Conservation (phyloP, 352 stramenopile genomes). For the Halophytophthora polymorphica region DNA sequence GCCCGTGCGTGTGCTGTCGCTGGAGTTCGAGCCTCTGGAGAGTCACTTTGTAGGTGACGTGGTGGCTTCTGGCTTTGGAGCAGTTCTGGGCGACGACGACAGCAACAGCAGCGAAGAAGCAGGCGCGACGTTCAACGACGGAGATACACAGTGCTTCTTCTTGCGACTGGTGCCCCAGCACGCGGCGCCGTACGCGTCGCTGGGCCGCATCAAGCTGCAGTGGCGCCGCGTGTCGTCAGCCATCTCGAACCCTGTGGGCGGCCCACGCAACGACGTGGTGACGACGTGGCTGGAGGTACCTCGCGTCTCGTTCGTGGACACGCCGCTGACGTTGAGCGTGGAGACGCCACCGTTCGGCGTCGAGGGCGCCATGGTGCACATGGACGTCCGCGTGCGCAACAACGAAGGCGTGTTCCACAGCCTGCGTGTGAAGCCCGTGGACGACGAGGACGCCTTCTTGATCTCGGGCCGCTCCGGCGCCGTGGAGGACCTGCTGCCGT, state of each 20-base stretch:
- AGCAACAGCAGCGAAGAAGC: constrained; percentile 17
- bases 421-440: constrained; percentile 63
- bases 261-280: constrained; percentile 47
- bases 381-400: constrained; percentile 67
- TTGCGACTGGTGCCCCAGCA: constrained; percentile 49
- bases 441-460: constrained; percentile 73
- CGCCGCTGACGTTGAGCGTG: constrained; percentile 62
- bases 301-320: constrained; percentile 61
- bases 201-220: constrained; percentile 56
- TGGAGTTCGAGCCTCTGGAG: constrained; percentile 48
- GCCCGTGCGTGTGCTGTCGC: constrained; percentile 44
- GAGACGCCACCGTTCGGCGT: constrained; percentile 71
- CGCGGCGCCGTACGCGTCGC: constrained; percentile 37
- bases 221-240: constrained; percentile 63
- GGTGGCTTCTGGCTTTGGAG: constrained; percentile 44
- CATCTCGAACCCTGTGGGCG: constrained; percentile 28
- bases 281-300: constrained; percentile 64
- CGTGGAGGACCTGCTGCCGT: constrained; percentile 71
- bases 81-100: not conserved
- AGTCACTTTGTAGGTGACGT: constrained; percentile 32
- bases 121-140: constrained; percentile 43
- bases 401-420: constrained; percentile 72
- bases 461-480: constrained; percentile 72
- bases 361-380: constrained; percentile 49
- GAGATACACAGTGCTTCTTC: constrained; percentile 62